These are phyloP conservation scores for Solanum dulcamara DNA, from an alignment of 257 asterid species.

Conservation along the genomic window DNA sequence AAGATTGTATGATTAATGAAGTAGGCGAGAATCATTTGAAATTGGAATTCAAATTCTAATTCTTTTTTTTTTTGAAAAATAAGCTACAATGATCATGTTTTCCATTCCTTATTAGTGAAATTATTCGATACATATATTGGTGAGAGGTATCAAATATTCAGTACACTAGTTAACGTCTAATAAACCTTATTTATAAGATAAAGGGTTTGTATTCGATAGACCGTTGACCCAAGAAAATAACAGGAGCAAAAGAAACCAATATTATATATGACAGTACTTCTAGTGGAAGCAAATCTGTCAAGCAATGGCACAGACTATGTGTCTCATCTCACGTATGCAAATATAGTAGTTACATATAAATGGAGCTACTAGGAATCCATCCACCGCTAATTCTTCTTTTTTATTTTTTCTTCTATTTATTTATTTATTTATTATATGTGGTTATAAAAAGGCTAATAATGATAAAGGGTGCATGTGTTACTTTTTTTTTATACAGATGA, in stretches of 20 bases:
- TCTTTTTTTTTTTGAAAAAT: no score
- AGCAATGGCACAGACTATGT: no score
- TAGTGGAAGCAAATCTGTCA: background rate
- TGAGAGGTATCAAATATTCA: background rate
- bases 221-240: no score
- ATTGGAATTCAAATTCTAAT: background rate
- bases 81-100: background rate
- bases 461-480: slow-evolving; percentile 8
- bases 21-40: background rate
- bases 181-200: background rate
- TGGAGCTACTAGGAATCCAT: background rate
- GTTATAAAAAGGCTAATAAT: background rate
- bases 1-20: background rate
- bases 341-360: background rate
- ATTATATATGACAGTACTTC: background rate
- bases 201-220: background rate
- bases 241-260: no score
- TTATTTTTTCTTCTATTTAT: background rate
- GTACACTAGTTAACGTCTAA: background rate
- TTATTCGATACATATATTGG: background rate
- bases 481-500: slow-evolving; percentile 5
- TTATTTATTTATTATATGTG: background rate
- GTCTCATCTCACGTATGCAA: background rate
- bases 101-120: background rate
- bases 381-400: background rate